Base-by-base conservation (phyloP, 192 early-diverging fungal genomes). In the Backusella tarrabulga region DNA sequence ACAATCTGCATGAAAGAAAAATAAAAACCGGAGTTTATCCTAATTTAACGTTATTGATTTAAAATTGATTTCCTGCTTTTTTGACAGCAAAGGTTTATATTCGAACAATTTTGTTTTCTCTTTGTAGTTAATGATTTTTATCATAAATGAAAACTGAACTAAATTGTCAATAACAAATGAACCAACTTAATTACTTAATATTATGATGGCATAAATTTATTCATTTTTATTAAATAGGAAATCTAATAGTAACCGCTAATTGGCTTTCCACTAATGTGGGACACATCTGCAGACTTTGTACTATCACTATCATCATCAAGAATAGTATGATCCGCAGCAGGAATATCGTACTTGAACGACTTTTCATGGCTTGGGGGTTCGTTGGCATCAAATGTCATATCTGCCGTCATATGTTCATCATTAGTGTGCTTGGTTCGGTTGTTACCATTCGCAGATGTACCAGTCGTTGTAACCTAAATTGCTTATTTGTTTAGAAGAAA, bases 381-480 rank as follows among this genome's bases (percentile, higher is more conserved):
- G 23, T 34, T 72, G n/a, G 60, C 40, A 78, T 79, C 72, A 69
- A 79, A 74, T 38, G 77, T 79, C 46, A 79, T 52, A 34, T 74
- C 77, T 3, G 72, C 67, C 26, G 77, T 69, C 6, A 52, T 68
- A 36, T 50, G 34, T 17, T 79, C 77, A n/a, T 21, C 67, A 1
- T 72, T 73, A 6, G 54, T 46, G 26, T 79, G 66, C 19, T 74
- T 74, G 3, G 36, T 50, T 12, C n/a, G 26, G 17, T 35, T 46
- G 26, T 63, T 54, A 38, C 21, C 26, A 23, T 73, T 74, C 11
- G 56, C 21, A 14, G 56, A 63, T 26, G 56, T 63, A 12, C 56
- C 56, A 26, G 56, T 63, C n/a, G 56, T 79, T 0, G 77, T 76
- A 68, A 76, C 75, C 75, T 76, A 74, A 40, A 63, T 26, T 21